A percentile compares a stretch with the other conserved stretches of the same genome.
phyloP scores from a whole-genome alignment of 2,329 filamentous ascomycete genomes.

The Hypoxylon sp. region DNA sequence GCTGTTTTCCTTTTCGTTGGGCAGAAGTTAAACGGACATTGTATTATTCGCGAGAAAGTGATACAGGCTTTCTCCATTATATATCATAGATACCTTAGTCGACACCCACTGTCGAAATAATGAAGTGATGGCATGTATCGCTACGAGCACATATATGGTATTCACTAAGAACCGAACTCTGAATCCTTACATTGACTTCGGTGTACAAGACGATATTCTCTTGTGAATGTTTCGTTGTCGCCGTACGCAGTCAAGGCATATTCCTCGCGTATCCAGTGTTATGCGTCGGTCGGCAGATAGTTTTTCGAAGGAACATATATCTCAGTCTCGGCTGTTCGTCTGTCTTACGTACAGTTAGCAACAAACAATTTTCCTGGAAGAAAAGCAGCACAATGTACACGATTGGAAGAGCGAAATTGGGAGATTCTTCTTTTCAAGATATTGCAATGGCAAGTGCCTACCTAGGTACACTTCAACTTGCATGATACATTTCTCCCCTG shows the following conservation, averaged over 20 bases:
- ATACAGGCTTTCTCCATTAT: not conserved
- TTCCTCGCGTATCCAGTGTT: not conserved
- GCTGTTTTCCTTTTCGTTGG: not conserved
- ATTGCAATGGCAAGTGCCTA: not conserved
- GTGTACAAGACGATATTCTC: not conserved
- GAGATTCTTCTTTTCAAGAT: not conserved
- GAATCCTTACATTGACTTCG: not conserved
- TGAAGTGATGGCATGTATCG: not conserved
- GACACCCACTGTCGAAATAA: not conserved
- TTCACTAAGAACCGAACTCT: not conserved
- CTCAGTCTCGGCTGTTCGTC: not conserved
- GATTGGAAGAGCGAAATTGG: not conserved
- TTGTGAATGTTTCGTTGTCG: not conserved
- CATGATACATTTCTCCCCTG: not conserved
- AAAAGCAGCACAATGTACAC: not conserved
- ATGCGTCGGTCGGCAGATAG: not conserved
- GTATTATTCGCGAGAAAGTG: constrained; percentile 1
- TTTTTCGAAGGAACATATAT: not conserved
- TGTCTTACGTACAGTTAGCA: not conserved
- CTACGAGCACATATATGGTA: not conserved
- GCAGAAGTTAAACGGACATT: not conserved
- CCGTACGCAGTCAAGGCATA: not conserved
- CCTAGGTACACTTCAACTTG: not conserved
- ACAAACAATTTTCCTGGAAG: not conserved
- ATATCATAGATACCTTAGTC: not conserved